Base-by-base conservation (phyloP, 164 flowering plant genomes). In the Macadamia integrifolia region DNA sequence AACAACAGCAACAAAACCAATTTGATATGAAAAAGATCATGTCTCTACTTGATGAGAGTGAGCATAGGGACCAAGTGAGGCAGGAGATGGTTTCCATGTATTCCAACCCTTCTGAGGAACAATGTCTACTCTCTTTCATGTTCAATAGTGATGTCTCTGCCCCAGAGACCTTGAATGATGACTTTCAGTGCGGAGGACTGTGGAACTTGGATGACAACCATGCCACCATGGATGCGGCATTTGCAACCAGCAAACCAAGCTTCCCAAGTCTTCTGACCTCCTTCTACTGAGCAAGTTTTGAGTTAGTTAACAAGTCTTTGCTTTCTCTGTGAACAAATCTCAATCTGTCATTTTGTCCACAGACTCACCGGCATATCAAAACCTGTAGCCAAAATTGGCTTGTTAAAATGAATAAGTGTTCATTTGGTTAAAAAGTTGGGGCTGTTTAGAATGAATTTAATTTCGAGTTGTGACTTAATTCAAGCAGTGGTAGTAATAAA, bases 181-280 rank as follows among this genome's bases (percentile, higher is more conserved):
- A 76, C 7, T 66, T 76, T n/a, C 43, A 81, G 3, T 87, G 91
- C 90, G 85, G 81, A 69, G 85, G 83, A 2, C 49, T 89, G 63
- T 89, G 91, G 92, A 84, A 82, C 73, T 70, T 85, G 76, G 88
- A 82, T 67, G 88, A 89, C 64, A 15, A 67, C 28, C 74, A 77
- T 65, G 82, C 71, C 43, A 69, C 43, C 67, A 29, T 67, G 12
- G 59, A 58, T 31, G 60, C 60, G 65, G 50, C 71, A 4, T 63
- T 70, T 69, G 71, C 74, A 12, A 50, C 81, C 44, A 69, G 62
- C 74, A 82, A 74, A 74, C 78, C 75, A 48, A 59, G 44, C 32
- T 7, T 67, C 18, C 68, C 58, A 29, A 64, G 23, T 61, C 55
- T 42, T 13, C 31, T 59, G 44, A 52, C 60, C 58, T 42, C 60